phyloP scores from a whole-genome alignment of 2,329 filamentous ascomycete species.

The Penicillium glabrum region DNA sequence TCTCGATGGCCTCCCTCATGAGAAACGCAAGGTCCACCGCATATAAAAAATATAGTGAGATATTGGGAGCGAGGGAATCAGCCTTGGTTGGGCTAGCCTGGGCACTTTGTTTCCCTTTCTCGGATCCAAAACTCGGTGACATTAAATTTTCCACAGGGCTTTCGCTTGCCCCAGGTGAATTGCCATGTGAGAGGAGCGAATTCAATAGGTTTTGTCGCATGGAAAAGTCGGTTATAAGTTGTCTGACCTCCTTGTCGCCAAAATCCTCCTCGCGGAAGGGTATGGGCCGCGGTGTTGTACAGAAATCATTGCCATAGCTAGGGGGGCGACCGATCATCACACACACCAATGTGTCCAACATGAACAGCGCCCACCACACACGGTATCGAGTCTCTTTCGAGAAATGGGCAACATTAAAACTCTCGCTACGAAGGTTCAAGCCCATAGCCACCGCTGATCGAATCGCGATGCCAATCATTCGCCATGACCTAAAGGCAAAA shows the following conservation, averaged over 20 bases:
- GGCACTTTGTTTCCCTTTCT: slow-evolving; percentile 17
- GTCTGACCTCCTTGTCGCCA: slow-evolving; percentile 28
- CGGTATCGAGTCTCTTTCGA: slow-evolving; percentile 45
- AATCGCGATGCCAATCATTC: slow-evolving; percentile 40
- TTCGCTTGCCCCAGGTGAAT: slow-evolving; percentile 11
- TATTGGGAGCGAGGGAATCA: slow-evolving; percentile 35
- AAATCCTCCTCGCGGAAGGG: slow-evolving; percentile 42
- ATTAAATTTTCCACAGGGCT: neutral
- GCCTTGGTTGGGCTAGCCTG: slow-evolving; percentile 24
- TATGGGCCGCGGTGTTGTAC: slow-evolving; percentile 43
- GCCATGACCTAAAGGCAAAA: slow-evolving; percentile 39
- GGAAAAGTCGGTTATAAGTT: slow-evolving; percentile 35
- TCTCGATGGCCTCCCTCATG: slow-evolving; percentile 37
- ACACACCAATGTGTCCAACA: slow-evolving; percentile 42
- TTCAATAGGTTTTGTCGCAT: slow-evolving; percentile 30
- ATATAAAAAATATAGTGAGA: slow-evolving; percentile 41
- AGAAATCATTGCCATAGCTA: slow-evolving; percentile 39
- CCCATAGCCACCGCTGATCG: slow-evolving; percentile 44
- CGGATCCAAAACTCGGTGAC: neutral
- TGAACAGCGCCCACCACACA: slow-evolving; percentile 47
- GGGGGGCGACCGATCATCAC: slow-evolving; percentile 45
- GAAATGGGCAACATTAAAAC: slow-evolving; percentile 30
- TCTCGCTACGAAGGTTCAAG: slow-evolving; percentile 45
- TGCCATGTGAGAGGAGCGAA: slow-evolving; percentile 19
- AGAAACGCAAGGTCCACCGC: slow-evolving; percentile 38